Conservation (phyloP, 306 rosid genomes). For the Pueraria montana region DNA sequence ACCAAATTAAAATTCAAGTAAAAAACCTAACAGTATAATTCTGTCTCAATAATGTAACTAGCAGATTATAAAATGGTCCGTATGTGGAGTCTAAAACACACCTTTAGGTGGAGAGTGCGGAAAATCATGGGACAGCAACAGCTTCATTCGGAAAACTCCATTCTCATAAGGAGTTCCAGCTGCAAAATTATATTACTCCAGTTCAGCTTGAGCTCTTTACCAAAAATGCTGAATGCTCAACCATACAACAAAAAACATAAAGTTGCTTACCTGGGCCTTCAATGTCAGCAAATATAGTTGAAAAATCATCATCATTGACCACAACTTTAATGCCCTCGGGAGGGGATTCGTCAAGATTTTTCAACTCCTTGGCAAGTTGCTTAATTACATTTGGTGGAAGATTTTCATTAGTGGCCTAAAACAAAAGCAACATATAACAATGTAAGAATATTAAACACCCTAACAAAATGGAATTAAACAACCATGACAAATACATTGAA, state of each 20-base stretch:
- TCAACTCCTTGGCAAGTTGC: constrained; percentile 98
- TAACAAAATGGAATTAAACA: constrained; percentile 19
- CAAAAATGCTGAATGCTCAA: constrained; percentile 33
- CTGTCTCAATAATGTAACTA: not conserved
- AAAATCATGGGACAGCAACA: constrained; percentile 82
- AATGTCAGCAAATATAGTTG: constrained; percentile 89
- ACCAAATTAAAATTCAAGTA: not conserved
- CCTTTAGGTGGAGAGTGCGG: constrained; percentile 98
- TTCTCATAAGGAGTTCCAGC: constrained; percentile 97
- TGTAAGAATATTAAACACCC: constrained; percentile 18
- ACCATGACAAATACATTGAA: constrained; percentile 6
- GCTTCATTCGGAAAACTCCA: constrained; percentile 97
- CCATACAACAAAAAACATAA: constrained; percentile 4
- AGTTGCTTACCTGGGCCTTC: constrained; percentile 92
- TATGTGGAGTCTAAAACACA: constrained; percentile 44
- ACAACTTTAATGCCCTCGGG: constrained; percentile 97
- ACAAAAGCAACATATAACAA: constrained; percentile 42
- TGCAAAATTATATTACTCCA: constrained; percentile 56
- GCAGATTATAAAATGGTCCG: constrained; percentile 3
- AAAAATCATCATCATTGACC: constrained; percentile 90
- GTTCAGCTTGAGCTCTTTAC: constrained; percentile 37
- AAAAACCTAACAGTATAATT: constrained; percentile 9
- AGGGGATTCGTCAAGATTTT: constrained; percentile 93
- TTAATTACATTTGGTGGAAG: constrained; percentile 97
- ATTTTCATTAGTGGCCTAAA: constrained; percentile 96